Base-by-base conservation (phyloP, 352 stramenopile genomes). In the Globisporangium splendens region DNA sequence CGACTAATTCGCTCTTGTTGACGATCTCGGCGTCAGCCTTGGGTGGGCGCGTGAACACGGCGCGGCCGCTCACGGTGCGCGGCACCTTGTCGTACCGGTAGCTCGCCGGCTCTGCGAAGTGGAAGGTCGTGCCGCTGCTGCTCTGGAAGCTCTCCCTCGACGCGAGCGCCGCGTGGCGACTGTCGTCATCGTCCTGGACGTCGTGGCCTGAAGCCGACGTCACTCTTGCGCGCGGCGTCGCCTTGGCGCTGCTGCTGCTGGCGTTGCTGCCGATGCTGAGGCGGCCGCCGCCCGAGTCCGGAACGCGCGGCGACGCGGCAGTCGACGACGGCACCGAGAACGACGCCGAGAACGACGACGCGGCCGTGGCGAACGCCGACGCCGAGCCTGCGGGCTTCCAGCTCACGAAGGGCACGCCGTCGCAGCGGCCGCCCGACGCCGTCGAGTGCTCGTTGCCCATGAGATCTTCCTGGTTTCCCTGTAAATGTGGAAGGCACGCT, bases 71-170 rank as follows among this genome's bases (percentile, higher is more conserved):
- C 22, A 92, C 69, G 10, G 79, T 61, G 35, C 75, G 82, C 20
- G 75, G 56, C 24, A 71, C 77, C 21, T 75, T 83, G 57, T 89
- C 76, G 65, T 93, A 95, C 35, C 70, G 70, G 68, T 91, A 95
- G 68, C 85, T 90, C 24, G 83, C 90, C 1, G 83, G 79, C 66
- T 95, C 85, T 24, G 85, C 85, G 58, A 95, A 95, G 61, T 93
- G 84, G 59, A 83, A 87, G 21, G 66, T 73, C 24, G 24, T 31
- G 24, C 24, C 24, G 24, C 24, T 31, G 24, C 24, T 31, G 24
- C 24, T 31, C 24, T 31, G 24, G 5, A 31, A 31, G 24, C 24
- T 31, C 24, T 31, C 24, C 5, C 24, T 31, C 24, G 24, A 31
- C 24, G 24, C 24, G 24, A 31, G 24, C 24, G 24, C 24, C 24